Conservation (phyloP, 2,329 filamentous ascomycete genomes). For the Monilinia aucupariae region DNA sequence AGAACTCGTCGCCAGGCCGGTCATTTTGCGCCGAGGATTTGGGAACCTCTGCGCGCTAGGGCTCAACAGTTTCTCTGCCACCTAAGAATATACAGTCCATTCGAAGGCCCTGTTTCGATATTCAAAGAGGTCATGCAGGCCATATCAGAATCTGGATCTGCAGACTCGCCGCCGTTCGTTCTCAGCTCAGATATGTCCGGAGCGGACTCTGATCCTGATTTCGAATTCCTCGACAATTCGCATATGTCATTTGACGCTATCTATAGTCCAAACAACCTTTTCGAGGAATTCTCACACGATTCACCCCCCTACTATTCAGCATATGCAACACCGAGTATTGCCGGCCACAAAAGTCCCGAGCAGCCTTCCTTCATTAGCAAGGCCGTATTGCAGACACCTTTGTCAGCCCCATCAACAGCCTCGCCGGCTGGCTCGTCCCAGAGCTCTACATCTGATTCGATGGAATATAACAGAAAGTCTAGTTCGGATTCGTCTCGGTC, state of each 20-base stretch:
- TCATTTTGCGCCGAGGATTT: background rate
- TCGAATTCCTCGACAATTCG: slow-evolving; percentile 37
- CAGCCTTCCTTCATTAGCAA: slow-evolving; percentile 14
- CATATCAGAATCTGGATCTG: slow-evolving; percentile 29
- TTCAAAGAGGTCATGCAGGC: slow-evolving; percentile 25
- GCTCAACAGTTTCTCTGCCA: slow-evolving; percentile 1
- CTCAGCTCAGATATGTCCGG: slow-evolving; percentile 37
- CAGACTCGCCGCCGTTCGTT: slow-evolving; percentile 35
- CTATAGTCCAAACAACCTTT: slow-evolving; percentile 33
- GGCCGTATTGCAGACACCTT: slow-evolving; percentile 3
- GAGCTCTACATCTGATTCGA: slow-evolving; percentile 50
- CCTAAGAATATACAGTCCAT: slow-evolving; percentile 11
- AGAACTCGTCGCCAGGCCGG: background rate
- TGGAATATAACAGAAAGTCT: slow-evolving; percentile 44
- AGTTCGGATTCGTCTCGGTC: slow-evolving; percentile 45
- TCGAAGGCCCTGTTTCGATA: background rate
- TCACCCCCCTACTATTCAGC: slow-evolving; percentile 26
- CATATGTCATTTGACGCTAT: slow-evolving; percentile 32
- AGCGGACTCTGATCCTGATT: slow-evolving; percentile 35
- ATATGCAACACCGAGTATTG: slow-evolving; percentile 29
- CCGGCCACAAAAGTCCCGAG: slow-evolving; percentile 20
- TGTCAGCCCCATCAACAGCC: slow-evolving; percentile 31
- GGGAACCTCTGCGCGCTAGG: background rate
- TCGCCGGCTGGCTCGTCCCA: slow-evolving; percentile 40
- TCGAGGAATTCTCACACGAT: slow-evolving; percentile 31